Base-by-base conservation (phyloP, 2,329 filamentous ascomycete species). In the Fusarium cicatricum region DNA sequence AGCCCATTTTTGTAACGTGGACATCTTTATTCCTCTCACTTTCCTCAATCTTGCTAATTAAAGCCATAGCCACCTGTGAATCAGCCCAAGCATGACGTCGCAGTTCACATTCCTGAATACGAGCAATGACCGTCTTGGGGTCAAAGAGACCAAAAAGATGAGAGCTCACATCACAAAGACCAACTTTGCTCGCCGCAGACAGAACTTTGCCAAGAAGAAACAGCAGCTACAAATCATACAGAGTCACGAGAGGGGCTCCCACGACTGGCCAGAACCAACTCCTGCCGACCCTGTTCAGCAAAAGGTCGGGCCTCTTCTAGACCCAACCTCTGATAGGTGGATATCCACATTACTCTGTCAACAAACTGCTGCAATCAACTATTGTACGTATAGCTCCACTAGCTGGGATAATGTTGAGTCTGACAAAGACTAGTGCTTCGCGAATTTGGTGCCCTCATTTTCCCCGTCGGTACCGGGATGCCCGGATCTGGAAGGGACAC, bases 41-140 rank as follows among this genome's bases (percentile, higher is more conserved):
- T 23, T 37, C 14, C 21, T 23, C 21, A 7, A 23, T 7, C 21
- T 23, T 4, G 4, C 7, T 23, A 23, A 4, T 23, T 23, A 4
- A 4, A 4, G 21, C 4, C 21, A 23, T 4, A 23, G 4, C 21
- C 4, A 23, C n/a, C n/a, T n/a, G 21, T 23, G 21, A 7, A 23
- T 23, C 4, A 23, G 21, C 21, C 21, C 14, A 14, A 11, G 16
- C 3, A 61, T 58, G 59, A 23, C 43, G 45, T 31, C 23, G 10
- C 11, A 33, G 4, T 61, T 65, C 23, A 58, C 60, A 2, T 66
- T 66, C 34, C 36, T 66, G n/a, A 66, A 65, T 28, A 65, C 50
- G 0, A 59, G 53, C 29, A 37, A 58, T 11, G 56, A 56, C 6
- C 59, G 41, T 11, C 50, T 66, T 1, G 52, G 54, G 5, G 17